Conservation (phyloP, 345 rosid species). For the Eucalyptus cloeziana region DNA sequence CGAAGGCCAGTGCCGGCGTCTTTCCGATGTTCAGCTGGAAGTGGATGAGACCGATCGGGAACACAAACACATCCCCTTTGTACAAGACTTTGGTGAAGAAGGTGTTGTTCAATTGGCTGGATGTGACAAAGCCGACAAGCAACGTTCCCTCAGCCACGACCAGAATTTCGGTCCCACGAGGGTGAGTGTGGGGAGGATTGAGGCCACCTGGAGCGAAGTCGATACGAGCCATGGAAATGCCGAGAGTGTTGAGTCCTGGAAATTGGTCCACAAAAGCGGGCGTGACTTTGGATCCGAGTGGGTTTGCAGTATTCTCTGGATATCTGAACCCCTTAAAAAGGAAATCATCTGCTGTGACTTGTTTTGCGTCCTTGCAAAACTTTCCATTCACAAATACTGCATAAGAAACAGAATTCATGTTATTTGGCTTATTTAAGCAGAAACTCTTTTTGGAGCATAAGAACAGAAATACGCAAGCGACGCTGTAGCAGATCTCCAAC, state of each 20-base stretch:
- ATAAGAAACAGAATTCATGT: neutral
- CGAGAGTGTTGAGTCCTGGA: neutral
- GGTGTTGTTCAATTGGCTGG: neutral
- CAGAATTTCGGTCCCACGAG: neutral
- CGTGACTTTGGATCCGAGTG: neutral
- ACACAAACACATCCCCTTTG: neutral
- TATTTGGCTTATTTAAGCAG: neutral
- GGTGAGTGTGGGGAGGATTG: neutral
- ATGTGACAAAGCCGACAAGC: neutral
- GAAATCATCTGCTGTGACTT: neutral
- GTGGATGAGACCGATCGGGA: neutral
- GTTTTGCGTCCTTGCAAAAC: neutral
- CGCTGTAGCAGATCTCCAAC: neutral
- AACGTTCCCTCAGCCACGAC: neutral
- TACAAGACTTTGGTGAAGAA: neutral
- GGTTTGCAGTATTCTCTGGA: neutral
- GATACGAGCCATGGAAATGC: neutral
- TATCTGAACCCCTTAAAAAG: neutral
- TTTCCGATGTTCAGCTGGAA: neutral
- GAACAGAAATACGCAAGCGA: neutral
- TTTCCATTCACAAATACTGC: neutral
- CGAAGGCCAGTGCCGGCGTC: neutral
- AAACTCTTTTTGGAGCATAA: neutral
- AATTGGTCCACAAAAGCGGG: neutral
- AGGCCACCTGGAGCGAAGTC: neutral